Base-by-base conservation (phyloP, 75 land plant species). In the Cryptomeria japonica region DNA sequence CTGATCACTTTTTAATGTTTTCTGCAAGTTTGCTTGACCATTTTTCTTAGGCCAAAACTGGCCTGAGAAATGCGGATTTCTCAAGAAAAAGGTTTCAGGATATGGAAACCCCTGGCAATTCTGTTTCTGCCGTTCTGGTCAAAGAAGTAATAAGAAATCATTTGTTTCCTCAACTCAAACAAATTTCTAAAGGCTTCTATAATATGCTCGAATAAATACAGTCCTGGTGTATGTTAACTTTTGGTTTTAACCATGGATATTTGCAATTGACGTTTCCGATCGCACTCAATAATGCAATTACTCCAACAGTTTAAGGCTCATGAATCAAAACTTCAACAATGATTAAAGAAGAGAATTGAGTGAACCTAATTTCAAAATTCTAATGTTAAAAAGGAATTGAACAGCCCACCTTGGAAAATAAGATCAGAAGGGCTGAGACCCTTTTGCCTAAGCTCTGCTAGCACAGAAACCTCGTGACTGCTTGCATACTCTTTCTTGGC, bases 401-500 rank as follows among this genome's bases (percentile, higher is more conserved):
- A 55, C 15, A n/a, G 6, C 31, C 31, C 19, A 84, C 86, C 86
- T 85, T 51, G 61, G 39, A 32, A 85, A 41, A 85, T 19, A 55
- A 49, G 61, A 55, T 85, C 58, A 47, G 61, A 47, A 32, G 86
- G 56, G 61, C 32, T 85, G 42, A 51, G 31, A 55, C 86, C 86
- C 61, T 85, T 85, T 47, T 85, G 36, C 49, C 9, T 85, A 12
- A 85, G 58, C 22, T 85, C 86, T 31, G 32, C 49, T 7, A 85
- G 55, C 55, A 85, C 58, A 85, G 22, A 49, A 14, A 22, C 36
- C 61, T 85, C 86, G 32, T 85, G 86, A 31, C 51, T 85, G 49
- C 51, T 85, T 46, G 53, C 86, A 85, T 85, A 85, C 55, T 55
- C 58, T 39, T 51, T 28, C 86, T 55, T 47, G 37, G 86, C 36